Percentiles rank a stretch among this genome's conserved stretches.
phyloP scores from a whole-genome alignment of 257 asterid genomes.

The Phtheirospermum japonicum region DNA sequence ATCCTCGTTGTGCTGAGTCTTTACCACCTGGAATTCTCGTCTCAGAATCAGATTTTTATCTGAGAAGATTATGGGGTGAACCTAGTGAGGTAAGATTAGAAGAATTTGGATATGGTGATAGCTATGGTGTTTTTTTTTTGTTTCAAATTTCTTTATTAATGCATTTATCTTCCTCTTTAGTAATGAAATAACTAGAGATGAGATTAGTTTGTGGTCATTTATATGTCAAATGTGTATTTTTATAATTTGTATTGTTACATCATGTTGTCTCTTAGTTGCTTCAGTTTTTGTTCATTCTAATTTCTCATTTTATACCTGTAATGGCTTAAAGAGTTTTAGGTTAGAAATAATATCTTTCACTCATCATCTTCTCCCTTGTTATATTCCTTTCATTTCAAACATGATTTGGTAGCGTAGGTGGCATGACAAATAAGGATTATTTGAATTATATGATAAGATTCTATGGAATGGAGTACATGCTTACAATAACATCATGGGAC shows the following conservation, averaged over 20 bases:
- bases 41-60: too few species aligned
- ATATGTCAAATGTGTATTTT: background rate
- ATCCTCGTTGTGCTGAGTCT: too few species aligned
- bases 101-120: too few species aligned
- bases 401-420: constrained; percentile 14
- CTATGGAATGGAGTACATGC: constrained; percentile 9
- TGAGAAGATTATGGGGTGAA: too few species aligned
- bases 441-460: constrained; percentile 19
- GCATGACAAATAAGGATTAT: constrained; percentile 11
- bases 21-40: too few species aligned
- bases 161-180: too few species aligned
- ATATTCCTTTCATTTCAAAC: constrained; percentile 7
- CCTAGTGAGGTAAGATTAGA: too few species aligned
- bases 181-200: too few species aligned
- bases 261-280: background rate
- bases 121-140: too few species aligned
- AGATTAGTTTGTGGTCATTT: too few species aligned
- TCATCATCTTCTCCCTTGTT: constrained; percentile 3
- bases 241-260: background rate
- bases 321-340: constrained; percentile 3
- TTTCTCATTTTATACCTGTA: constrained; percentile 10
- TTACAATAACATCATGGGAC: constrained; percentile 27
- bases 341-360: constrained; percentile 15
- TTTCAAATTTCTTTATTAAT: too few species aligned
- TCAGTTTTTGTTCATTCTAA: background rate